phyloP scores from a whole-genome alignment of 129 eudicot species.

The Helichrysum umbraculigerum region DNA sequence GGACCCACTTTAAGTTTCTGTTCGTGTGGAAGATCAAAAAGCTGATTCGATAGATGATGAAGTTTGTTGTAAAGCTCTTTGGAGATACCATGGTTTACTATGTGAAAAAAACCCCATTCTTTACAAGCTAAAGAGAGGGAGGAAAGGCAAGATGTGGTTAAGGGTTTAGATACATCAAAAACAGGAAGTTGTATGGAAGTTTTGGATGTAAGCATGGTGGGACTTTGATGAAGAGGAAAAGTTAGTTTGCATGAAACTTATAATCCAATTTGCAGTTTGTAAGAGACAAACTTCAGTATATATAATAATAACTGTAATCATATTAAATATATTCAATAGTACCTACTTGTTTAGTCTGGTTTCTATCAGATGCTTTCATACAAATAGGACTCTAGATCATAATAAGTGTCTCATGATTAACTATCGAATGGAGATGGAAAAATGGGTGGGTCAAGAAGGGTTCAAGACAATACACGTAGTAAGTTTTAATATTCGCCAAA shows the following conservation, averaged over 20 bases:
- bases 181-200: constrained; percentile 68
- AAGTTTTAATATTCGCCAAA: not conserved
- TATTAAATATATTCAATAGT: constrained; percentile 15
- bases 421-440: not conserved
- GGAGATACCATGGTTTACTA: constrained; percentile 82
- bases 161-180: constrained; percentile 72
- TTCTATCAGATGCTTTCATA: not conserved
- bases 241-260: constrained; percentile 34
- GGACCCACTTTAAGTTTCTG: constrained; percentile 77
- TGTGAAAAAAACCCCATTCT: constrained; percentile 96
- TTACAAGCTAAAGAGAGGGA: constrained; percentile 68
- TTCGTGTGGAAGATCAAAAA: constrained; percentile 69
- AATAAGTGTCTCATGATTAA: constrained; percentile 7
- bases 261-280: constrained; percentile 33
- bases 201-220: constrained; percentile 50
- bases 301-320: constrained; percentile 26
- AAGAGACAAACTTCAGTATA: constrained; percentile 14
- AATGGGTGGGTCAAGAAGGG: not conserved
- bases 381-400: not conserved
- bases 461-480: not conserved
- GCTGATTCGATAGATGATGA: constrained; percentile 43
- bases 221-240: constrained; percentile 21
- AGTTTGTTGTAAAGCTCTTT: constrained; percentile 61
- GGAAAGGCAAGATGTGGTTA: constrained; percentile 43
- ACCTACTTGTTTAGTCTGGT: constrained; percentile 19